These are phyloP conservation scores for Annona squamosa DNA, from an alignment of 164 flowering plant species.

Conservation along the genomic window DNA sequence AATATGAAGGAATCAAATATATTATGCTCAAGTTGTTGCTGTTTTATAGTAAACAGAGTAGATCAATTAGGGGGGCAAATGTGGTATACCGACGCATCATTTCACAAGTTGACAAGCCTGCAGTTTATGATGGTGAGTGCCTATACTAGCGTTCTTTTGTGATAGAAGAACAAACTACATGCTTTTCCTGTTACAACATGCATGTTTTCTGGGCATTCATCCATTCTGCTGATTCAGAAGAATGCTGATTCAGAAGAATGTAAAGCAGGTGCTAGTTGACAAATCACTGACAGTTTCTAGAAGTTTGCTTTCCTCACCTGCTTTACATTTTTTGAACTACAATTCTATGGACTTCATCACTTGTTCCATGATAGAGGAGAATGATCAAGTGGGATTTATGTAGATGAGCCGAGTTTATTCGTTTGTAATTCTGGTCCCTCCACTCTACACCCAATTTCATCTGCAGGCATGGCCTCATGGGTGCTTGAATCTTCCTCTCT, in stretches of 20 bases:
- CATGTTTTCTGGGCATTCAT: background rate
- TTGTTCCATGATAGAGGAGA: no score
- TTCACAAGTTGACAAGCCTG: conserved; percentile 77
- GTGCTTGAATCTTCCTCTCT: no score
- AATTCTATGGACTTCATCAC: background rate
- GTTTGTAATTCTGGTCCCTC: no score
- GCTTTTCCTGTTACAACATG: background rate
- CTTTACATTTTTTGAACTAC: background rate
- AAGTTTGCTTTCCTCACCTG: background rate
- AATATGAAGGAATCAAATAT: conserved; percentile 52
- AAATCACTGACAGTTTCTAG: background rate
- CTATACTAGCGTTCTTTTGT: background rate
- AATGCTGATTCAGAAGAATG: background rate
- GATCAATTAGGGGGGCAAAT: conserved; percentile 76
- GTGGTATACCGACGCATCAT: conserved; percentile 60
- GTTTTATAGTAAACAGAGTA: conserved; percentile 91
- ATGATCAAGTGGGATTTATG: no score
- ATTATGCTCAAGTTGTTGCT: conserved; percentile 60
- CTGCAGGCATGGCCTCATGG: no score
- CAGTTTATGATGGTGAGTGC: conserved; percentile 66
- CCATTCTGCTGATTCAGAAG: background rate
- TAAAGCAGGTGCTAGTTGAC: background rate
- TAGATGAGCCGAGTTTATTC: no score
- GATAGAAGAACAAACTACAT: background rate
- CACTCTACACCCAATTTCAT: no score